phyloP scores from a whole-genome alignment of 73 alveolate genomes.

The Paramecium biaurelia region DNA sequence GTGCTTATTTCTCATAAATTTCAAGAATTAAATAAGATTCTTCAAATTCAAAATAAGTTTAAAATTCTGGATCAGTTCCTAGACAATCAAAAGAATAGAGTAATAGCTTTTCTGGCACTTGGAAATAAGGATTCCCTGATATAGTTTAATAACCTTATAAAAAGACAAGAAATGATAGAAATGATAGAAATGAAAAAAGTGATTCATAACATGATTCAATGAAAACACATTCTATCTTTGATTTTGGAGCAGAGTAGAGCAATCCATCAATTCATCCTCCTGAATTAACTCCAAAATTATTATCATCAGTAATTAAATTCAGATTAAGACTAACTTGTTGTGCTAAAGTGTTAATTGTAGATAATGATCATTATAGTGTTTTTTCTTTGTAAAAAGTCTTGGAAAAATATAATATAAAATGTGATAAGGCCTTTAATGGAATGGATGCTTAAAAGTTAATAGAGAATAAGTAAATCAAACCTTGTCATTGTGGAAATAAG shows the following conservation, averaged over 20 bases:
- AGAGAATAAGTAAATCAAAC: background rate
- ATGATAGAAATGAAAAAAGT: background rate
- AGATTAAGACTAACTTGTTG: slow-evolving; percentile 41
- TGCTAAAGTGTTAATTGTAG: slow-evolving; percentile 30
- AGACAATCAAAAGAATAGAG: slow-evolving; percentile 13
- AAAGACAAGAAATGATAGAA: background rate
- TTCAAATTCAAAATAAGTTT: background rate
- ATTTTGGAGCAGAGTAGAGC: slow-evolving; percentile 32
- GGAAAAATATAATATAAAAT: slow-evolving; percentile 14
- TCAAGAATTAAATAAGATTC: slow-evolving; percentile 43
- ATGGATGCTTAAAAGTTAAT: slow-evolving; percentile 14
- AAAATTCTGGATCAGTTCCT: background rate
- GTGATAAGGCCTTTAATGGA: slow-evolving; percentile 42
- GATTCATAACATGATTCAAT: slow-evolving; percentile 25
- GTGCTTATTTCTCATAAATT: slow-evolving; percentile 26
- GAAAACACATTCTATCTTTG: slow-evolving; percentile 23
- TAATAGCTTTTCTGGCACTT: slow-evolving; percentile 29
- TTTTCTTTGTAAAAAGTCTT: background rate
- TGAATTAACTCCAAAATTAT: slow-evolving; percentile 11
- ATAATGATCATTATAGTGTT: slow-evolving; percentile 55
- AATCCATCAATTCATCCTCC: slow-evolving; percentile 29
- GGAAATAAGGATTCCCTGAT: slow-evolving; percentile 17
- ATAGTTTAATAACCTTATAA: background rate
- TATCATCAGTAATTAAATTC: slow-evolving; percentile 3
- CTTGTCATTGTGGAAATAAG: slow-evolving; percentile 44